Evolutionary conservation across 1,139 yeast genomes (phyloP), one percentile per base, ranked within the genome.

Genomic region (Blastobotrys proliferans): DNA sequence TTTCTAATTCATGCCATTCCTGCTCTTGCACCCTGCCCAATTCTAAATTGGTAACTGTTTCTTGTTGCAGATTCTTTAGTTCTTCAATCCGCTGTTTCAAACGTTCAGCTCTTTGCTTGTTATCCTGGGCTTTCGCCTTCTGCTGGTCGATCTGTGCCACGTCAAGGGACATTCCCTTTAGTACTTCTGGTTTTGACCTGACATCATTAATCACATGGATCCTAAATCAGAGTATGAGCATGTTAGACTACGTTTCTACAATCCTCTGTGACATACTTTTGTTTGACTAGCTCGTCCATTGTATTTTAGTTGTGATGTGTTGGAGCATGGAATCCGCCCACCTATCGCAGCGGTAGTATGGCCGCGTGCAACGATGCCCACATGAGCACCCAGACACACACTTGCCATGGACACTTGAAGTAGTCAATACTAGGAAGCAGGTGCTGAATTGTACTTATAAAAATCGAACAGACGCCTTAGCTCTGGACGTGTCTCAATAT

Each of bases 1-100:
- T 55, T 38, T 68, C 67, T 1, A 52, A 49, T 10, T 53, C 60
- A 9, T 52, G 53, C 61, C 73, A 58, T 32, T 56, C 54, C 6
- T 49, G 37, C 4, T 59, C 64, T 10, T 48, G 39, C 17, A 39
- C 44, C 21, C 54, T 52, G 9, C 56, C 44, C 3, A 34, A 22
- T 3, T 38, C 24, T 25, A 53, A 35, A 11, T 42, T 35, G 17
- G 40, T 42, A 6, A 42, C 41, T 5, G 53, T 48, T 22, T 38
- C 25, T 4, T 22, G 21, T 2, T 58, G 46, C 6, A 44, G 29
- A 8, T 57, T 67, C 70, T 49, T 48, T 18, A 52, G 31, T 6
- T 40, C 42, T 14, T 37, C 43, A n/a, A 49, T 35, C 28, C 47
- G 39, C 22, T 47, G 46, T 11, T 49, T 41, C 14, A 57, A 31